Conservation (phyloP, 441 rosid genomes). For the Pelargonium citronellum region DNA sequence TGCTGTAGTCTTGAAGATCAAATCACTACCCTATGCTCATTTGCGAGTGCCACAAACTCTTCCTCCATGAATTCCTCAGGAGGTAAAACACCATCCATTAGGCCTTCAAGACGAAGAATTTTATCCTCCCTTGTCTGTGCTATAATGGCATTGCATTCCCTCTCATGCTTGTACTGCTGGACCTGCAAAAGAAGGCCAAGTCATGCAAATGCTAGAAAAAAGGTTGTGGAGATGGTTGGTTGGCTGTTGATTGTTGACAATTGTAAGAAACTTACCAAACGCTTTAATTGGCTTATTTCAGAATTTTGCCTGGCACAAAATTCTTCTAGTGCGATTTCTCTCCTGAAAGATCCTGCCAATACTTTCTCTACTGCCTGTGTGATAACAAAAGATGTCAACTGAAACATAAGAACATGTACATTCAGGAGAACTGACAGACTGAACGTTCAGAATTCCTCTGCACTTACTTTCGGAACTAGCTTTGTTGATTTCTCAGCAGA, state of each 20-base stretch:
- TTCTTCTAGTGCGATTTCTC: constrained; percentile 99
- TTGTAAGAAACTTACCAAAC: constrained; percentile 57
- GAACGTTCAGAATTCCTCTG: constrained; percentile 6
- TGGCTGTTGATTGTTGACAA: constrained; percentile 5
- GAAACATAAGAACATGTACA: constrained; percentile 6
- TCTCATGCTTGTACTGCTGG: constrained; percentile 95
- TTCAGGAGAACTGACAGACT: neutral
- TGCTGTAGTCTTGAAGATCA: constrained; percentile 13
- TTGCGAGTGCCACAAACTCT: constrained; percentile 63
- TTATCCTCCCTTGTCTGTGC: constrained; percentile 89
- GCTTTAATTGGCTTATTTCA: constrained; percentile 87
- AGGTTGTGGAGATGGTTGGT: neutral
- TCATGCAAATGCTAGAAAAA: constrained; percentile 15
- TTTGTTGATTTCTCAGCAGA: constrained; percentile 53
- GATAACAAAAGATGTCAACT: constrained; percentile 16
- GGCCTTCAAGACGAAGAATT: constrained; percentile 86
- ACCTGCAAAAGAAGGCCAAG: constrained; percentile 44
- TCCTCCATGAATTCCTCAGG: constrained; percentile 83
- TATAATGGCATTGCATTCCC: constrained; percentile 91
- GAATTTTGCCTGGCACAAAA: constrained; percentile 80
- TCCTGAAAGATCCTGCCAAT: constrained; percentile 89
- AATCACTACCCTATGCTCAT: constrained; percentile 66
- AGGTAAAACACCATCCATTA: constrained; percentile 91
- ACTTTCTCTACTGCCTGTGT: constrained; percentile 93
- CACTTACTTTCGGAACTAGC: constrained; percentile 79